phyloP scores from a whole-genome alignment of 2,329 filamentous ascomycete genomes.

The Trichophaea hybrida region DNA sequence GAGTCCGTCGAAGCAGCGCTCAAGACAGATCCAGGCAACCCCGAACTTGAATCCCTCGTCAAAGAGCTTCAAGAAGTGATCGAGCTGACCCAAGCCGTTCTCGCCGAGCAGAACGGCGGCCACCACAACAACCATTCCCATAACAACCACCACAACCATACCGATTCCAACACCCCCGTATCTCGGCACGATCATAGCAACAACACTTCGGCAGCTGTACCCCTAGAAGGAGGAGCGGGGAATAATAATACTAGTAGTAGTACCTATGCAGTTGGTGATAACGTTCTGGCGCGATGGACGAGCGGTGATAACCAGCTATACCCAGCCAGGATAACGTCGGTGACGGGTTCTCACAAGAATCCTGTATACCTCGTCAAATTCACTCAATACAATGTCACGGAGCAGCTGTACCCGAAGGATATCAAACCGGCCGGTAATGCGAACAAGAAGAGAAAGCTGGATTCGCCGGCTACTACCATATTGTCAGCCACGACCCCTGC shows the following conservation, averaged over 20 bases:
- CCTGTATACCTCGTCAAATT: constrained; percentile 93
- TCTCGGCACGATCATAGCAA: constrained; percentile 30
- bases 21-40: constrained; percentile 65
- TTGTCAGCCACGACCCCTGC: constrained; percentile 29
- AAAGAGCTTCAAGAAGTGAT: constrained; percentile 72
- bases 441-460: constrained; percentile 70
- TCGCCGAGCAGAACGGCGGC: constrained; percentile 61
- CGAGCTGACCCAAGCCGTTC: constrained; percentile 59
- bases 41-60: constrained; percentile 61
- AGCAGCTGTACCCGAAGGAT: constrained; percentile 68
- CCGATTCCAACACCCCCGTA: constrained; percentile 36
- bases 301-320: constrained; percentile 84
- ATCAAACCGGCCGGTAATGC: constrained; percentile 62
- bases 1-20: constrained; percentile 63
- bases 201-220: background rate
- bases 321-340: constrained; percentile 79
- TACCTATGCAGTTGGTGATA: constrained; percentile 56
- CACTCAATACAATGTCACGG: constrained; percentile 74
- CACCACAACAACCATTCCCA: constrained; percentile 32
- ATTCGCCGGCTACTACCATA: constrained; percentile 34
- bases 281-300: constrained; percentile 76
- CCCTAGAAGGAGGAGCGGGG: constrained; percentile 34
- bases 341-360: constrained; percentile 79
- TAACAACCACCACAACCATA: constrained; percentile 27
- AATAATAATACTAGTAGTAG: constrained; percentile 39